Evolutionary conservation across 2,329 filamentous ascomycete species (phyloP).

Genomic region (Aspergillus versicolor): DNA sequence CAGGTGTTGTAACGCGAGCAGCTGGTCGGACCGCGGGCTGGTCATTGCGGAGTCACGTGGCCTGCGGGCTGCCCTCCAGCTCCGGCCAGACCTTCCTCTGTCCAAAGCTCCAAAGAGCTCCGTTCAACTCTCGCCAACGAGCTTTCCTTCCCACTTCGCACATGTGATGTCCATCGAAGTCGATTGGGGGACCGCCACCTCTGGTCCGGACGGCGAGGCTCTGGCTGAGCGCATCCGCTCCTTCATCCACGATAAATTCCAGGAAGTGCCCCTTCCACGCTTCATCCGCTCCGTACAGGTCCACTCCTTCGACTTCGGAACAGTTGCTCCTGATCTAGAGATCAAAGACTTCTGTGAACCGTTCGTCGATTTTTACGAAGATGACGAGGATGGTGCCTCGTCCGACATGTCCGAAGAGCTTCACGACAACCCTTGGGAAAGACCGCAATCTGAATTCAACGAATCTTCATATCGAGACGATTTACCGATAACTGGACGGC

Average conservation of each 20-base stretch:
- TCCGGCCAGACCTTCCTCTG: background rate
- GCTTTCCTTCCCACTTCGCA: slow-evolving; percentile 7
- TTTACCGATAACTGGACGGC: slow-evolving; percentile 23
- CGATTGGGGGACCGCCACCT: slow-evolving; percentile 91
- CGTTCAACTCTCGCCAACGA: background rate
- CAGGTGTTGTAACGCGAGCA: background rate
- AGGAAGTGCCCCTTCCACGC: slow-evolving; percentile 82
- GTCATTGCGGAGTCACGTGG: slow-evolving; percentile 10
- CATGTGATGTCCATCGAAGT: slow-evolving; percentile 90
- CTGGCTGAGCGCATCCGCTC: slow-evolving; percentile 83
- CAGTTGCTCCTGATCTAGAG: slow-evolving; percentile 76
- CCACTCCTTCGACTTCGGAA: slow-evolving; percentile 90
- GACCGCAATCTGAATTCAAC: slow-evolving; percentile 22
- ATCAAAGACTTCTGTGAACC: slow-evolving; percentile 97
- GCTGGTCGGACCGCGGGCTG: background rate
- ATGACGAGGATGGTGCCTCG: slow-evolving; percentile 56
- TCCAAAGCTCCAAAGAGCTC: too few species aligned
- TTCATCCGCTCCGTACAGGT: slow-evolving; percentile 97
- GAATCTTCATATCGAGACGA: slow-evolving; percentile 34
- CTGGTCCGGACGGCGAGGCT: slow-evolving; percentile 79
- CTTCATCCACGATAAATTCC: slow-evolving; percentile 95
- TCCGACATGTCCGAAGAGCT: slow-evolving; percentile 39
- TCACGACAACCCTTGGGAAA: slow-evolving; percentile 23
- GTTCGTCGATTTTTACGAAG: slow-evolving; percentile 93
- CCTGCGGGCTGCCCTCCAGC: background rate